A percentile compares a stretch with the other conserved stretches of the same genome.
These are phyloP conservation scores for Seminavis robusta DNA, from an alignment of 108 stramenopile genomes.

Conservation along the genomic window DNA sequence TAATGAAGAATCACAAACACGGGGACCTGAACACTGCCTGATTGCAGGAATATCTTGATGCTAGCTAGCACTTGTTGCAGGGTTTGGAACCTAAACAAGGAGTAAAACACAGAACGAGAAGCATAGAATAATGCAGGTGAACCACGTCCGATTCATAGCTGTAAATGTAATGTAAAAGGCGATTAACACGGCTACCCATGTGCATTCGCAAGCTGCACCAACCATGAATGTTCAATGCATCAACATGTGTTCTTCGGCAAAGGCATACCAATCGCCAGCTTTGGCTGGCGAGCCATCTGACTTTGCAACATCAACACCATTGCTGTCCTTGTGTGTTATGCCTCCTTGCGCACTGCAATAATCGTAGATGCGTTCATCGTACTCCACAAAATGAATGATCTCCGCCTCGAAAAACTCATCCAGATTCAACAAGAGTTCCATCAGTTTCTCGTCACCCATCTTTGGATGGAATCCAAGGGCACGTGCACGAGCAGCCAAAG, in stretches of 20 bases:
- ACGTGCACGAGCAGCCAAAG: background rate
- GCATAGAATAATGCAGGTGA: too few species aligned
- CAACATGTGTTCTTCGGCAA: slow-evolving; percentile 3
- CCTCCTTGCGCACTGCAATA: slow-evolving; percentile 6
- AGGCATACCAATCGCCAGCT: slow-evolving; percentile 5
- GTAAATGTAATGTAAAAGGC: too few species aligned
- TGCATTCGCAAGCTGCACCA: too few species aligned
- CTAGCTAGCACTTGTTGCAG: too few species aligned
- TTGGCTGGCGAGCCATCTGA: background rate
- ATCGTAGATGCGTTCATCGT: slow-evolving; percentile 9
- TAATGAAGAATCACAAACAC: too few species aligned
- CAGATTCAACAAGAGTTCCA: background rate
- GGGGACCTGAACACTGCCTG: too few species aligned
- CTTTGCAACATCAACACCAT: background rate
- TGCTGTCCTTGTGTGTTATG: background rate
- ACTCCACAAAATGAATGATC: slow-evolving; percentile 4
- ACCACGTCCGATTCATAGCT: too few species aligned
- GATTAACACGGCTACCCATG: too few species aligned
- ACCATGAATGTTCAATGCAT: too few species aligned
- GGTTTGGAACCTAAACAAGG: too few species aligned
- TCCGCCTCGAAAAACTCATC: slow-evolving; percentile 2
- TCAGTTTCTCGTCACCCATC: slow-evolving; percentile 5
- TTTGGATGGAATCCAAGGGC: background rate
- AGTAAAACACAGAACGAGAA: too few species aligned
- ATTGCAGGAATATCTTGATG: too few species aligned